phyloP scores from a whole-genome alignment of 169 alveolate genomes.

The Perkinsus chesapeaki region DNA sequence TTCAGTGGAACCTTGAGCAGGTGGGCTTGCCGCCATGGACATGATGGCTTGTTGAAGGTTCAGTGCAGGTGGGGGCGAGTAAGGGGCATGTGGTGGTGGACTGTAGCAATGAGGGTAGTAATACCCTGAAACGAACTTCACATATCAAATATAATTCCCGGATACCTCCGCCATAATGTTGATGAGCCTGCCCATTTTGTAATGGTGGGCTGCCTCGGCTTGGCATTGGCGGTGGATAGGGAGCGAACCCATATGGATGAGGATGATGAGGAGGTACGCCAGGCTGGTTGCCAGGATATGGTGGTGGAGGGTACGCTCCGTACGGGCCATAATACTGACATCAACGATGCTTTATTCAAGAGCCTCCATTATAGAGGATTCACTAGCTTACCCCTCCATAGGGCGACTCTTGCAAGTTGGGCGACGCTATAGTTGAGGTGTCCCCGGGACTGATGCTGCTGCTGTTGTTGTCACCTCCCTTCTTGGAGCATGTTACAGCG shows the following conservation, averaged over 20 bases:
- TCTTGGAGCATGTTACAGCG: neutral
- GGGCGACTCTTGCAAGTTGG: neutral
- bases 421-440: neutral
- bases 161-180: neutral
- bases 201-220: neutral
- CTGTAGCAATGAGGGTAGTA: neutral
- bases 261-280: neutral
- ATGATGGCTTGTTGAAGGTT: neutral
- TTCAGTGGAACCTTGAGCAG: neutral
- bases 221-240: neutral
- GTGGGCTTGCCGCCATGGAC: neutral
- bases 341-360: neutral
- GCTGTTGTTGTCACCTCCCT: neutral
- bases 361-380: too few species aligned
- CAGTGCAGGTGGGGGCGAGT: neutral
- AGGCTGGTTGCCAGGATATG: neutral
- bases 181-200: neutral
- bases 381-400: neutral
- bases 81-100: neutral
- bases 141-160: neutral
- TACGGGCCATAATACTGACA: neutral
- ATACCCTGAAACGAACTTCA: neutral
- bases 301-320: neutral
- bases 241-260: neutral
- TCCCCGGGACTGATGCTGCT: neutral